Conservation (phyloP, 768 basidiomycete genomes). For the Tephrocybe rancida region DNA sequence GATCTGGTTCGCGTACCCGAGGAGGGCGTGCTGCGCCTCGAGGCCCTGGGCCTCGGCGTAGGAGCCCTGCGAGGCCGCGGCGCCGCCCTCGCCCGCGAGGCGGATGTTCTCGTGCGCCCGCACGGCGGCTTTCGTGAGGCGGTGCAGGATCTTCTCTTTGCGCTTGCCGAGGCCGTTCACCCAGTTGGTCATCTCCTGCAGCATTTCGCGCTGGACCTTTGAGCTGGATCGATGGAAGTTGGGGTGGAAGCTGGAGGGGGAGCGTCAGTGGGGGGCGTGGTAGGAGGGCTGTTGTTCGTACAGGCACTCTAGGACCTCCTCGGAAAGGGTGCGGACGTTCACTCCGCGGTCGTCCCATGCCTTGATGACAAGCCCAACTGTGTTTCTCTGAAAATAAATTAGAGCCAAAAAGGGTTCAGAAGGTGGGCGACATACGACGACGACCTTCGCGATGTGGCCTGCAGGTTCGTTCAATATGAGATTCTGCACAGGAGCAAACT, state of each 20-base stretch:
- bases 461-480: slow-evolving; percentile 84
- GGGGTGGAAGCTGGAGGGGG: slow-evolving; percentile 71
- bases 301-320: slow-evolving; percentile 71
- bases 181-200: slow-evolving; percentile 69
- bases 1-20: slow-evolving; percentile 47
- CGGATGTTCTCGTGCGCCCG: slow-evolving; percentile 76
- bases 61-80: slow-evolving; percentile 45
- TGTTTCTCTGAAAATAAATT: slow-evolving; percentile 46
- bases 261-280: not conserved
- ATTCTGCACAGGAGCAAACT: slow-evolving; percentile 46
- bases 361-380: slow-evolving; percentile 68
- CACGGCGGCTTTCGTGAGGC: slow-evolving; percentile 67
- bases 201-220: slow-evolving; percentile 75
- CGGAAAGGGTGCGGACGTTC: slow-evolving; percentile 56
- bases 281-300: slow-evolving; percentile 31
- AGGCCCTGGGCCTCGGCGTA: slow-evolving; percentile 50
- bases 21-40: slow-evolving; percentile 48
- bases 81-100: slow-evolving; percentile 51
- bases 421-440: slow-evolving; percentile 50
- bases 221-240: slow-evolving; percentile 72
- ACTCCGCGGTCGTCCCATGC: slow-evolving; percentile 79
- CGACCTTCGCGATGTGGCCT: slow-evolving; percentile 68
- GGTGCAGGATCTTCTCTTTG: slow-evolving; percentile 51
- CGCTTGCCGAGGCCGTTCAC: slow-evolving; percentile 49
- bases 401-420: not conserved